phyloP scores from a whole-genome alignment of 164 flowering plant genomes.

The Umbilicus rupestris region DNA sequence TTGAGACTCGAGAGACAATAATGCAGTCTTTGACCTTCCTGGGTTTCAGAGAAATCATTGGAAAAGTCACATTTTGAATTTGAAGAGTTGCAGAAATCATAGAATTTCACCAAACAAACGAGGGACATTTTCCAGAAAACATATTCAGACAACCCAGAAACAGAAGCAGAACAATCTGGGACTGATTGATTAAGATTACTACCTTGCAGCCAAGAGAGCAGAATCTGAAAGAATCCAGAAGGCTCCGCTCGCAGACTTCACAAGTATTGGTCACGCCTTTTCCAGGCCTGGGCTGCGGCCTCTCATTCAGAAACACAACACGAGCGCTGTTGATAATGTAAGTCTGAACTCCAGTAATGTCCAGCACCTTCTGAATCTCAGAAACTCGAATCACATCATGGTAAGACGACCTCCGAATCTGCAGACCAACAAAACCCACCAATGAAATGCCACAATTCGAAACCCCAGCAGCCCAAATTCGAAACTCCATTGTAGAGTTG shows the following conservation, averaged over 20 bases:
- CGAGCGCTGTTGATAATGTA: slow-evolving; percentile 90
- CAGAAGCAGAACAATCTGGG: background rate
- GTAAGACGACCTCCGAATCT: slow-evolving; percentile 95
- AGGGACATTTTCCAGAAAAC: background rate
- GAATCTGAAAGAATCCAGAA: slow-evolving; percentile 81
- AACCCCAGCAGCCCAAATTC: background rate
- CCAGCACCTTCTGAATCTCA: slow-evolving; percentile 80
- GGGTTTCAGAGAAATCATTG: background rate
- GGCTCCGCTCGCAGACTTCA: slow-evolving; percentile 79
- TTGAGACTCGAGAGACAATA: too few species aligned
- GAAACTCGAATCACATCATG: slow-evolving; percentile 92
- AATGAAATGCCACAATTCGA: background rate
- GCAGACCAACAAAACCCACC: slow-evolving; percentile 7
- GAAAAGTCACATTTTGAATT: slow-evolving; percentile 5
- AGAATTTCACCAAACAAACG: background rate
- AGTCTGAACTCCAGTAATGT: slow-evolving; percentile 81
- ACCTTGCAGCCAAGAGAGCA: slow-evolving; percentile 99
- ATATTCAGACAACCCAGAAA: background rate
- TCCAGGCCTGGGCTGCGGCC: slow-evolving; percentile 94
- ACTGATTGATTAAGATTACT: background rate
- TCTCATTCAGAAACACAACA: slow-evolving; percentile 78
- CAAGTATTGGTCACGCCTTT: slow-evolving; percentile 91
- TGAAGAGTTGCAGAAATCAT: background rate
- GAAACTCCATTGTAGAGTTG: background rate
- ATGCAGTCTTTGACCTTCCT: background rate